A percentile compares a stretch with the other conserved stretches of the same genome.
Evolutionary conservation across 2,329 filamentous ascomycete species (phyloP).

Genomic region (Grosmannia clavigera): DNA sequence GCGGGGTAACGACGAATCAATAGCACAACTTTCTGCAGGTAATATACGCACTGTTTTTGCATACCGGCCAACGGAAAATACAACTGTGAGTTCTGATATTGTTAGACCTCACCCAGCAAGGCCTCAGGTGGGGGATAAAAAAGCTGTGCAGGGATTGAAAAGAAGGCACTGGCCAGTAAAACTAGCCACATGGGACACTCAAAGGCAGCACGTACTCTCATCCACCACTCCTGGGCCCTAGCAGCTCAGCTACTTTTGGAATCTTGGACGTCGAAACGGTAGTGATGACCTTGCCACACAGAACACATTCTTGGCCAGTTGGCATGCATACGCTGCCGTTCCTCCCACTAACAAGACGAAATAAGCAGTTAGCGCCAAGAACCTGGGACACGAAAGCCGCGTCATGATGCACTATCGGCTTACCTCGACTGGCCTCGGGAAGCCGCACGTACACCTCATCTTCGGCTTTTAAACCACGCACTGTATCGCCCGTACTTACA

Average conservation of each 20-base stretch:
- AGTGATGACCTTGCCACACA: neutral
- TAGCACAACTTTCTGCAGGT: too few species aligned
- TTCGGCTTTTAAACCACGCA: neutral
- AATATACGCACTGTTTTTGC: neutral
- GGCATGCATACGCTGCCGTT: neutral
- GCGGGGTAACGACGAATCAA: too few species aligned
- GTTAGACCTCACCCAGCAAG: too few species aligned
- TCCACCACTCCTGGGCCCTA: neutral
- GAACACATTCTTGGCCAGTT: slow-evolving; percentile 1
- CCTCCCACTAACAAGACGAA: neutral
- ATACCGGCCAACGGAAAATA: neutral
- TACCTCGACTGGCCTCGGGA: neutral
- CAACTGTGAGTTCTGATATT: too few species aligned
- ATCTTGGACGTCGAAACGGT: slow-evolving; percentile 1
- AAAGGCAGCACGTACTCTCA: neutral
- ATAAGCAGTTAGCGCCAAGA: neutral
- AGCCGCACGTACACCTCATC: neutral
- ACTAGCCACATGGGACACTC: too few species aligned
- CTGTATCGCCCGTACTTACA: neutral
- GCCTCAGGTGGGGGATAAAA: too few species aligned
- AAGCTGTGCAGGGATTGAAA: too few species aligned
- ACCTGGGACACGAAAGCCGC: neutral
- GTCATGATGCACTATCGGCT: neutral
- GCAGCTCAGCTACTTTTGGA: neutral
- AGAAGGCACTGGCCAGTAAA: too few species aligned